Base-by-base conservation (phyloP, 2,329 filamentous ascomycete genomes). In the Ascochyta viciae-villosae region DNA sequence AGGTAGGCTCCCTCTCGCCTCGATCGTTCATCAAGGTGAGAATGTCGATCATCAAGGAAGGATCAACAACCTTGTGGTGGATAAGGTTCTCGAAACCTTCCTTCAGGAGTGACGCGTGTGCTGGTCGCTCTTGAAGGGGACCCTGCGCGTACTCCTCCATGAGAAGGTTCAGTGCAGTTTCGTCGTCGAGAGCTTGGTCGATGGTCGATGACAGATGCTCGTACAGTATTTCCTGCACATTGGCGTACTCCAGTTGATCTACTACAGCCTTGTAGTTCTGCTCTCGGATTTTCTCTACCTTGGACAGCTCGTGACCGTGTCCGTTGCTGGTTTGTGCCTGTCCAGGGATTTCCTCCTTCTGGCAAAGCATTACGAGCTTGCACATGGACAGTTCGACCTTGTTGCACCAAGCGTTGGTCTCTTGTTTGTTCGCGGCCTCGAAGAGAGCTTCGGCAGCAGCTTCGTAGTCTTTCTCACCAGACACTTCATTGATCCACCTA, bases 401-500 rank as follows among this genome's bases (percentile, higher is more conserved):
- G 79, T 96, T 96, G 77, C 87, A 92, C 94, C 94, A 98, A 4
- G 95, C 78, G 65, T 93, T 89, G 48, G 86, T 84, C 74, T 97
- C 93, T 50, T 87, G 85, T 45, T 83, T 82, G 19, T 88, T 79
- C 0, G 91, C 92, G 19, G 93, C 82, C 7, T 85, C 80, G 39
- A 90, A 80, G 42, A 99, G 82, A 0, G 88, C 89, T 38, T 86
- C 79, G 5, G 89, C 88, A 10, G 94, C 93, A 52, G 86, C 84
- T 12, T 85, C 81, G 60, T 92, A 92, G 66, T 96, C 87, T 55
- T 87, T 83, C 71, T 95, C 90, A 23, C 85, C 83, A 57, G 87
- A 82, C 7, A 98, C 84, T 71, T 98, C 93, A 72, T 99, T 96
- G 78, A 99, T 96, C 95, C 95, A 99, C 44, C 89, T 88, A 40